Base-by-base conservation (phyloP, 2,329 filamentous ascomycete genomes). In the Curvularia verruculosa region DNA sequence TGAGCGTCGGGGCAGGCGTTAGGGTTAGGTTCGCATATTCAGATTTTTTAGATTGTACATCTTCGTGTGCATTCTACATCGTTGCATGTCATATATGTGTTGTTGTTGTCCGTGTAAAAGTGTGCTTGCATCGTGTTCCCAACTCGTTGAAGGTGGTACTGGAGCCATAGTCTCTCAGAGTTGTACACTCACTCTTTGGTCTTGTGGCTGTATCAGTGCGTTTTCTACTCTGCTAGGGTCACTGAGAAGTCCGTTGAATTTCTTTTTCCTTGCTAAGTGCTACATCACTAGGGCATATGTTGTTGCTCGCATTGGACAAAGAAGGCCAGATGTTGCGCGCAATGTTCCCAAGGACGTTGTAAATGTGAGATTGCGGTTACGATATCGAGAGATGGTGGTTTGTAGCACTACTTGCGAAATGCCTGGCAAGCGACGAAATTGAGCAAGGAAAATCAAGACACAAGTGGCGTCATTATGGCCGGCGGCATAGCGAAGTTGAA, bases 11-110 rank as follows among this genome's bases (percentile, higher is more conserved):
- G 64, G 64, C 50, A 60, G 69, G 67, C 67, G 69, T 69, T 61
- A 57, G 64, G 63, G 66, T 58, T 60, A 52, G 67, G 70, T 68
- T 64, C 65, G 65, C 72, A 72, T 71, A 72, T 68, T 61, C 60
- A 59, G 64, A 37, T 65, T 55, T 56, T 56, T 61, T 58, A 65
- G 52, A 61, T 61, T 66, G 58, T 60, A 60, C 49, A 63, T 61
- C 51, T 58, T 60, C 26, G 54, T 60, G 52, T 41, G 28, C 26
- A 24, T 31, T 5, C 28, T 19, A 18, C 54, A 41, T 13, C 34
- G 9, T 39, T 46, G 19, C 47, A 34, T 39, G 34, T 31, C 28
- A 34, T n/a, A 21, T 10, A 13, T 19, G 31, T 12, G 29, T 34
- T 23, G 19, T 48, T 3, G 19, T 49, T 37, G 5, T 23, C 15